Evolutionary conservation across 495 filamentous ascomycete genomes (phyloP), one percentile per base, ranked within the genome.

Genomic region (Penicillium cataractarum): DNA sequence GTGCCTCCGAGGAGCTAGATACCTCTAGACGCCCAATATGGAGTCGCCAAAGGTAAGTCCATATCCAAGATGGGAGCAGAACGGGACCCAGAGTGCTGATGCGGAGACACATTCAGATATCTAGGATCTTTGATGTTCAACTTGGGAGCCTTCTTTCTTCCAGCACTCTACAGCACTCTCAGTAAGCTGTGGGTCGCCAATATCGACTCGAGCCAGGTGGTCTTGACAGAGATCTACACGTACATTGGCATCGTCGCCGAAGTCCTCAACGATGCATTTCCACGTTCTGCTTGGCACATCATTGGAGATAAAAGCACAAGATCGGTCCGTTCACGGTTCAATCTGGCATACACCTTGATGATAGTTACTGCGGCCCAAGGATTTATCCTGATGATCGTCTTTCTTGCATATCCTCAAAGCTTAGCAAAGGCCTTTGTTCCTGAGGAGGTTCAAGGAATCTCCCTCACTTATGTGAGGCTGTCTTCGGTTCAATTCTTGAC

Each of bases 101-200:
- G 44, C 24, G 10, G 26, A 49, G 3, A 7, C 26, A 3, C 17
- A 4, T 15, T 49, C 50, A 77, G 78, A 31, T 92, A 87, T 67
- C 59, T 62, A 9, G 86, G 87, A 6, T 81, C 87, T 4, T 70
- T 90, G 3, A 51, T 85, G 12, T 87, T 90, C 76, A 92, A 92
- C 66, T 26, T 87, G 26, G 76, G 71, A 42, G 81, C 87, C 6
- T 91, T 91, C 68, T 65, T 86, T 26, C 82, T 91, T 0, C 90
- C 87, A 1, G 89, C 89, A 0, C 73, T 93, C 1, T 91, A 92
- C 71, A 73, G 71, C 12, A 92, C 90, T 0, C 81, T 92, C 2
- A 82, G 82, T 60, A 93, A 92, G 71, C 78, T 92, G 26, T 92
- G 88, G 90, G 81, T 93, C 19, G 87, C 90, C 6, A 81, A 86